These are phyloP conservation scores for Mortierella sp. DNA, from an alignment of 371 early-diverging fungal species.

Conservation along the genomic window DNA sequence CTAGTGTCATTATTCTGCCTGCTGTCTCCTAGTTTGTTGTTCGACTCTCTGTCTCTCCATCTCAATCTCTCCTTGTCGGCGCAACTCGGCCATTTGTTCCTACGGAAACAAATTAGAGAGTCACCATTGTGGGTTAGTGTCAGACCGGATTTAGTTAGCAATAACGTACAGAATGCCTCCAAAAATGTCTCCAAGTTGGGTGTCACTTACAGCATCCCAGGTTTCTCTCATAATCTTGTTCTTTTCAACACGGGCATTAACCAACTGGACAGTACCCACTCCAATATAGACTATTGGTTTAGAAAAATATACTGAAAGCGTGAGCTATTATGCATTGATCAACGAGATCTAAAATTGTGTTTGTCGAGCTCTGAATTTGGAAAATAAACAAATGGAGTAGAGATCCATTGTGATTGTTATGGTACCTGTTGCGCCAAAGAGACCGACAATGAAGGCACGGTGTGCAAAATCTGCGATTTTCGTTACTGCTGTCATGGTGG, in stretches of 20 bases:
- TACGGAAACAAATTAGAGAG: constrained; percentile 3
- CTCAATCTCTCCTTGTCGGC: constrained; percentile 42
- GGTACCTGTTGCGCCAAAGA: constrained; percentile 54
- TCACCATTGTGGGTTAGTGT: neutral
- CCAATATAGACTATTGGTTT: constrained; percentile 46
- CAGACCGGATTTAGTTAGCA: neutral
- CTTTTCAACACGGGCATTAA: constrained; percentile 57
- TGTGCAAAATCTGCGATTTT: constrained; percentile 53
- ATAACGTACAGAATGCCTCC: neutral
- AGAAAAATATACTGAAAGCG: constrained; percentile 1
- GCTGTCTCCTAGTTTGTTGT: constrained; percentile 49
- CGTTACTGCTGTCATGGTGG: constrained; percentile 36
- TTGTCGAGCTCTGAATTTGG: neutral
- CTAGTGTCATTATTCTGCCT: constrained; percentile 16
- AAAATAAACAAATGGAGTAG: neutral
- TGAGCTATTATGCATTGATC: neutral
- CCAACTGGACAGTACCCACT: constrained; percentile 53
- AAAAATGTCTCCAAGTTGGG: neutral
- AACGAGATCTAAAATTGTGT: neutral
- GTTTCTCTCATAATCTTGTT: constrained; percentile 50
- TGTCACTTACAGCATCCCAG: constrained; percentile 42
- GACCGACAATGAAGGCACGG: constrained; percentile 51
- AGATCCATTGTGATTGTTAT: neutral
- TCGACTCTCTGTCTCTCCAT: constrained; percentile 55
- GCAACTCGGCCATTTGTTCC: constrained; percentile 56